A percentile compares a stretch with the other conserved stretches of the same genome.
These are phyloP conservation scores for Pleurotus sapidus DNA, from an alignment of 768 basidiomycete species.

Conservation along the genomic window DNA sequence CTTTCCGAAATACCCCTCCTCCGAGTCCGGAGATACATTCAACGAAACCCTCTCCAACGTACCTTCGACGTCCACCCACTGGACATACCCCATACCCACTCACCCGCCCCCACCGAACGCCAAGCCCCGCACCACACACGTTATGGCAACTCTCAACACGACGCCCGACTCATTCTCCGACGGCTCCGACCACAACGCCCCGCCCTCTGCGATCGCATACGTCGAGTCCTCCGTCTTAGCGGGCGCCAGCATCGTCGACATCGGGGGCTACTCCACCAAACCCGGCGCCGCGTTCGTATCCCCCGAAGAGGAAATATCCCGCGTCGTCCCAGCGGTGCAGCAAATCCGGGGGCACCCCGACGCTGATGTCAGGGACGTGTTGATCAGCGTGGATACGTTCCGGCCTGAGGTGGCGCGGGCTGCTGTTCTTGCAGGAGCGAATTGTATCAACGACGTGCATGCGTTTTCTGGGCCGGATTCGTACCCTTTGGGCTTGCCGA, in stretches of 20 bases:
- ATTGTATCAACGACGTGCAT: slow-evolving; percentile 92
- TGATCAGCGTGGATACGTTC: slow-evolving; percentile 88
- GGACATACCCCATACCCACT: slow-evolving; percentile 36
- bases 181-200: slow-evolving; percentile 55
- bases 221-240: slow-evolving; percentile 41
- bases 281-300: slow-evolving; percentile 72
- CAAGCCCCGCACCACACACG: slow-evolving; percentile 42
- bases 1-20: slow-evolving; percentile 55
- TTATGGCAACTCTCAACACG: slow-evolving; percentile 92
- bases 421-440: slow-evolving; percentile 80
- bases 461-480: slow-evolving; percentile 67
- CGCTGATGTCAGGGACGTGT: slow-evolving; percentile 24
- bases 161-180: slow-evolving; percentile 98
- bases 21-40: slow-evolving; percentile 19
- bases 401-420: slow-evolving; percentile 75
- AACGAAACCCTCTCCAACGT: slow-evolving; percentile 21
- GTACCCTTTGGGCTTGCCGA: slow-evolving; percentile 28
- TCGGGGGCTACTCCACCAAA: slow-evolving; percentile 93
- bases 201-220: slow-evolving; percentile 55
- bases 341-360: slow-evolving; percentile 42
- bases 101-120: slow-evolving; percentile 5
- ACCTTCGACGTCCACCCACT: slow-evolving; percentile 48
- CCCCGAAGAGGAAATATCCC: slow-evolving; percentile 61
- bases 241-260: slow-evolving; percentile 80
- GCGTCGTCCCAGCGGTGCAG: slow-evolving; percentile 72